Conservation (phyloP, 2,329 filamentous ascomycete species). For the Byssothecium circinans region DNA sequence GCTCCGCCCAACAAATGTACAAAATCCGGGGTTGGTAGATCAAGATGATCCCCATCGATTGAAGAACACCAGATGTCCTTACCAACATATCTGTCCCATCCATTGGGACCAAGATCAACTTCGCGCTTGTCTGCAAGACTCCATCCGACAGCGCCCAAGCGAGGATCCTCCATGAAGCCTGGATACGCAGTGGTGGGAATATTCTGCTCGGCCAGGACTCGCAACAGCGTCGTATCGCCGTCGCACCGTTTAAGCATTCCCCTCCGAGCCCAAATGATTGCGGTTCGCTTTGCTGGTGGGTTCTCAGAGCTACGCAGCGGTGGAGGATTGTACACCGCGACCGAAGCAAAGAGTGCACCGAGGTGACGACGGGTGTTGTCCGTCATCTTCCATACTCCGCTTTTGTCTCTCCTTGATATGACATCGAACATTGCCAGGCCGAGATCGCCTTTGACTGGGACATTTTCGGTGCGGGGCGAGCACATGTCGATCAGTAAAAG, state of each 20-base stretch:
- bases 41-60: conserved; percentile 3
- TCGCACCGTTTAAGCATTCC: not conserved
- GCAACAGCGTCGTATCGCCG: not conserved
- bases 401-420: not conserved
- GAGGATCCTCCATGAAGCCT: conserved; percentile 5
- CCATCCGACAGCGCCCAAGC: not conserved
- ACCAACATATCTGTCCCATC: conserved; percentile 6
- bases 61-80: not conserved
- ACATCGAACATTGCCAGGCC: conserved; percentile 1
- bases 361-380: conserved; percentile 1
- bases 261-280: conserved; percentile 4
- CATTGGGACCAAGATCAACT: conserved; percentile 3
- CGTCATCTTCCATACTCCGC: conserved; percentile 1
- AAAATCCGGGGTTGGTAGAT: conserved; percentile 2
- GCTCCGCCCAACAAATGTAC: conserved; percentile 1
- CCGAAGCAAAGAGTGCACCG: not conserved
- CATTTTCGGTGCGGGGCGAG: not conserved
- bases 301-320: not conserved
- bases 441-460: not conserved
- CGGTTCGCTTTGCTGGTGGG: not conserved
- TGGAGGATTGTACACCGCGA: conserved; percentile 1
- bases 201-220: not conserved
- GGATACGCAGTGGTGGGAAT: conserved; percentile 3
- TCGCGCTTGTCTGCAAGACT: not conserved
- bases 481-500: conserved; percentile 29